These are phyloP conservation scores for Fusarium sp. DNA, from an alignment of 2,329 filamentous ascomycete species.

Conservation along the genomic window DNA sequence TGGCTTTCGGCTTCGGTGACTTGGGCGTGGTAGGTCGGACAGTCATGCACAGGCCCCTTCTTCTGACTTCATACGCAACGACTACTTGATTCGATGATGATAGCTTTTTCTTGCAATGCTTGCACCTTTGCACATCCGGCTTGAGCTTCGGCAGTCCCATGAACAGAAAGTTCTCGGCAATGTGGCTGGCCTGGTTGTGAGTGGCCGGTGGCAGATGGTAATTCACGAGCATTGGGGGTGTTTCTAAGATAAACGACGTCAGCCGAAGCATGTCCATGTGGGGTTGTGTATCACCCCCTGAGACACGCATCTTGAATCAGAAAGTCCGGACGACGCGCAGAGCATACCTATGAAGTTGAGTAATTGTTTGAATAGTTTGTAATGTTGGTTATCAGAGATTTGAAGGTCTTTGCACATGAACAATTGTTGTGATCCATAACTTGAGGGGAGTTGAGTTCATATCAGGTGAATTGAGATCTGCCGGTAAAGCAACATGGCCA, in stretches of 20 bases:
- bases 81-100: neutral
- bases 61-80: constrained; percentile 13
- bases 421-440: neutral
- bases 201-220: neutral
- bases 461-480: neutral
- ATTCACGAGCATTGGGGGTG: constrained; percentile 3
- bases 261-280: neutral
- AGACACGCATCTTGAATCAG: neutral
- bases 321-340: neutral
- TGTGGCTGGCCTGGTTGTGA: neutral
- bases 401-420: neutral
- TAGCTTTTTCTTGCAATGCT: constrained; percentile 12
- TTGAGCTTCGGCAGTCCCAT: constrained; percentile 24
- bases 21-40: constrained; percentile 14
- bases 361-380: neutral
- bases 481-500: neutral
- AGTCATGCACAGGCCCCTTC: constrained; percentile 6
- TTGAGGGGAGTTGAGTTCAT: neutral
- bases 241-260: neutral
- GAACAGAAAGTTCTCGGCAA: constrained; percentile 29
- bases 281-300: neutral
- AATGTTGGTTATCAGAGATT: neutral
- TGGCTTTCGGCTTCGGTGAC: constrained; percentile 2
- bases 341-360: neutral
- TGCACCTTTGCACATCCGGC: neutral